Base-by-base conservation (phyloP, 169 alveolate genomes). In the Plasmodium knowlesi region DNA sequence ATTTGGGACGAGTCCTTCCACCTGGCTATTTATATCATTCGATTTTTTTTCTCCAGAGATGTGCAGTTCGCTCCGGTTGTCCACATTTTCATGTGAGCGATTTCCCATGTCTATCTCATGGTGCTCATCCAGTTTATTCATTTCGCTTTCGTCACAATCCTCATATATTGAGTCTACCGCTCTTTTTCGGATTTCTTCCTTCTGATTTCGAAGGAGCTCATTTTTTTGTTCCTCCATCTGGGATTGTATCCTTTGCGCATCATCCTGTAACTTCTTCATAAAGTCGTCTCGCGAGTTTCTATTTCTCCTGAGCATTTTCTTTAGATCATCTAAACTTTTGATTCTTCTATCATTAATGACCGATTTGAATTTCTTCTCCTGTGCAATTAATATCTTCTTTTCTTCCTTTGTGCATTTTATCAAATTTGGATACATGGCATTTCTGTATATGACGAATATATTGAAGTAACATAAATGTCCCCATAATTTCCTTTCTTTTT, bases 401-500 rank as follows among this genome's bases (percentile, higher is more conserved):
- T 86, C 86, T 70, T 86, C 93, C 37, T 86, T 86, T 74, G 93
- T 50, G 54, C 93, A 86, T 50, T 86, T 86, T 53, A 86, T 50
- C 71, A 86, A 74, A 78, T 86, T 86, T 54, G 93, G 93, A 9
- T 78, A 86, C 9, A 43, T n/a, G 39, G 67, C 46, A 57, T 86
- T 86, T 86, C 76, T 86, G 73, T 86, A 86, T 37, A 14, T 30
- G 34, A 86, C 43, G 67, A 86, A 86, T 12, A 76, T 30, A 86
- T 83, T 74, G 19, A 86, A 86, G 70, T 74, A 86, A 53, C 76
- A 32, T 76, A 86, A 74, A 86, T 86, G 32, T 16, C 93, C 93
- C 93, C 93, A 86, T 78, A 86, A 86, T 76, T 86, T 86, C 25
- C 54, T 86, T 53, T 86, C 93, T 50, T 76, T 86, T 74, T 86